Evolutionary conservation across 495 filamentous ascomycete genomes (phyloP).

Genomic region (Beverwykella pulmonaria): DNA sequence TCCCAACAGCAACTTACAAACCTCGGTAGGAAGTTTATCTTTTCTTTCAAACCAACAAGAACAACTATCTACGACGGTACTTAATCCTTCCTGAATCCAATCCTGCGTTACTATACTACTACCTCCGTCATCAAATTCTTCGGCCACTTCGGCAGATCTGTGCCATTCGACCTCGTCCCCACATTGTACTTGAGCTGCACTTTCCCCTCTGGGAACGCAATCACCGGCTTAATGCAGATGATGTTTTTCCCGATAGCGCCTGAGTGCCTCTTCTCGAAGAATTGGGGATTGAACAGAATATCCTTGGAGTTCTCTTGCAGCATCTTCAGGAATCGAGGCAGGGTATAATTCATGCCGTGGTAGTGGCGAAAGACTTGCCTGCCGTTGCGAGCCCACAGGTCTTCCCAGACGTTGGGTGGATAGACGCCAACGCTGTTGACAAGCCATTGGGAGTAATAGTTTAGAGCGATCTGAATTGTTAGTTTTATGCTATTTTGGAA

Average conservation of each 20-base stretch:
- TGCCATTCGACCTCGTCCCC: constrained; percentile 43
- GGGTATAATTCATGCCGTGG: constrained; percentile 40
- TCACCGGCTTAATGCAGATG: constrained; percentile 38
- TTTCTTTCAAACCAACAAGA: too few species aligned
- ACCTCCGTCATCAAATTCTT: constrained; percentile 44
- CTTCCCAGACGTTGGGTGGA: constrained; percentile 39
- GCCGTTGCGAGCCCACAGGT: constrained; percentile 42
- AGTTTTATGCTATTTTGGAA: neutral
- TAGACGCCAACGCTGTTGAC: constrained; percentile 43
- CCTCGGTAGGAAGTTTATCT: too few species aligned
- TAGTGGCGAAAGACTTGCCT: constrained; percentile 42
- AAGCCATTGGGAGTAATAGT: constrained; percentile 48
- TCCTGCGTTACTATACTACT: constrained; percentile 11
- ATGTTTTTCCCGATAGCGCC: constrained; percentile 36
- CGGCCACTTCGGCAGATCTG: constrained; percentile 44
- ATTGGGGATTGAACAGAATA: constrained; percentile 39
- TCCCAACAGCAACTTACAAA: too few species aligned
- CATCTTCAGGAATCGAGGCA: constrained; percentile 40
- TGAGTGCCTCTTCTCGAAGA: constrained; percentile 42
- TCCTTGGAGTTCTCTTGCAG: constrained; percentile 29
- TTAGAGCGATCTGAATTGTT: constrained; percentile 38
- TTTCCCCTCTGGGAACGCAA: constrained; percentile 35
- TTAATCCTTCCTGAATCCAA: too few species aligned
- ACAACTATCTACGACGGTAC: too few species aligned
- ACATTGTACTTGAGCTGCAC: constrained; percentile 44